Percentiles rank a stretch among this genome's conserved stretches.
Evolutionary conservation across 306 rosid species (phyloP).

Genomic region (Fragaria vesca): DNA sequence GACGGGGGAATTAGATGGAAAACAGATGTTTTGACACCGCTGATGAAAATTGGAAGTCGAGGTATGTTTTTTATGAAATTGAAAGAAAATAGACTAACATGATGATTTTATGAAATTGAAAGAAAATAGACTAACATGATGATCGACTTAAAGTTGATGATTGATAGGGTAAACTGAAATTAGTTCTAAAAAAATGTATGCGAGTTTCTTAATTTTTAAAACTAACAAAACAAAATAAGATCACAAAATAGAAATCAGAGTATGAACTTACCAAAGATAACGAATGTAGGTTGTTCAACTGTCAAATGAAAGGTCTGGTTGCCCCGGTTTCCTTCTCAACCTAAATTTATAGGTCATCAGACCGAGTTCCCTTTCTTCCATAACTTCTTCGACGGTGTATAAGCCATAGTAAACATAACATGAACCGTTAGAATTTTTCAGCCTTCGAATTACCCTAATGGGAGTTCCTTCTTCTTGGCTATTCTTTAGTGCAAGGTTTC

Average conservation of each 20-base stretch:
- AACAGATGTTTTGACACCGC: too few relatives aligned
- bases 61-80: too few relatives aligned
- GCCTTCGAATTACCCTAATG: conserved; percentile 34
- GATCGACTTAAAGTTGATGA: too few relatives aligned
- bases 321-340: conserved; percentile 21
- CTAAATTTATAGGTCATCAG: conserved; percentile 37
- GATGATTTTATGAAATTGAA: too few relatives aligned
- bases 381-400: conserved; percentile 24
- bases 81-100: too few relatives aligned
- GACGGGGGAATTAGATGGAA: too few relatives aligned
- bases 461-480: conserved; percentile 27
- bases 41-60: too few relatives aligned
- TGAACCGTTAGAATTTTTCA: not conserved
- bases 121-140: too few relatives aligned
- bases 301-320: conserved; percentile 8
- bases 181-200: too few relatives aligned
- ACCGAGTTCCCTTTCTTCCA: conserved; percentile 19
- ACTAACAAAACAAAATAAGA: not conserved
- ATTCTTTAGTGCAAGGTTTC: conserved; percentile 48
- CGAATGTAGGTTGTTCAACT: not conserved
- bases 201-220: not conserved
- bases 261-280: not conserved
- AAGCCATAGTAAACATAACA: conserved; percentile 35
- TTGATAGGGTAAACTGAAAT: too few relatives aligned
- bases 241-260: not conserved